These are phyloP conservation scores for Penicillium glabrum DNA, from an alignment of 2,329 filamentous ascomycete species.

Conservation along the genomic window DNA sequence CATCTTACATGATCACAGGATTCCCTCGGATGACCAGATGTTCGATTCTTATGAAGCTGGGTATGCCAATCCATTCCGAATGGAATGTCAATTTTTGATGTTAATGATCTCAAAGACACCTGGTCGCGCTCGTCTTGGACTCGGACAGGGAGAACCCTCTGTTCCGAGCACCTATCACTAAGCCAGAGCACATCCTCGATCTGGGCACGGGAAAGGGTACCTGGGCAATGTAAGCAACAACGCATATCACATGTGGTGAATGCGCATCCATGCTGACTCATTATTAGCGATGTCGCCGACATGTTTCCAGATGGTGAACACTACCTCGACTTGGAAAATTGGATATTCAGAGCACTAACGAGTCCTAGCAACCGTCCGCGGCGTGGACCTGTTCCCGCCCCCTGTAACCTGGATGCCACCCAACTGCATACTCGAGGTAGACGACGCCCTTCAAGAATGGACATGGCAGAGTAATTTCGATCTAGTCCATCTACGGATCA, in stretches of 20 bases:
- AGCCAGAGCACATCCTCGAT: conserved; percentile 11
- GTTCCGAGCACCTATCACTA: conserved; percentile 9
- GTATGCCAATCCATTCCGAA: not conserved
- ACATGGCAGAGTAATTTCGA: conserved; percentile 24
- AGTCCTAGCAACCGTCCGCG: conserved; percentile 14
- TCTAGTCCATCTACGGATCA: conserved; percentile 25
- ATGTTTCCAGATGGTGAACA: conserved; percentile 17
- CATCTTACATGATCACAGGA: not conserved
- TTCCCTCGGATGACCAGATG: conserved; percentile 17
- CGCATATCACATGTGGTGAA: not conserved
- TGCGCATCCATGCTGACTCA: not conserved
- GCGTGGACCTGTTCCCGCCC: conserved; percentile 27
- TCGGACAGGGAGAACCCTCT: conserved; percentile 13
- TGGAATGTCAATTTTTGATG: not conserved
- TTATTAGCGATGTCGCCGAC: conserved; percentile 19
- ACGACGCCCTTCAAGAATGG: conserved; percentile 26
- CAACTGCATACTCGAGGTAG: conserved; percentile 30
- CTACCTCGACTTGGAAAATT: not conserved
- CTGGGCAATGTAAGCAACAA: conserved; percentile 18
- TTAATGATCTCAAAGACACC: conserved; percentile 2
- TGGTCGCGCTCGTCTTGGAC: conserved; percentile 13
- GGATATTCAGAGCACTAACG: not conserved
- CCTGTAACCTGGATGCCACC: conserved; percentile 25
- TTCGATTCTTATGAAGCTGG: conserved; percentile 20
- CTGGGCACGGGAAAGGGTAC: conserved; percentile 15